Conservation (phyloP, 768 basidiomycete species). For the Lanmaoa pseudosensibilis region DNA sequence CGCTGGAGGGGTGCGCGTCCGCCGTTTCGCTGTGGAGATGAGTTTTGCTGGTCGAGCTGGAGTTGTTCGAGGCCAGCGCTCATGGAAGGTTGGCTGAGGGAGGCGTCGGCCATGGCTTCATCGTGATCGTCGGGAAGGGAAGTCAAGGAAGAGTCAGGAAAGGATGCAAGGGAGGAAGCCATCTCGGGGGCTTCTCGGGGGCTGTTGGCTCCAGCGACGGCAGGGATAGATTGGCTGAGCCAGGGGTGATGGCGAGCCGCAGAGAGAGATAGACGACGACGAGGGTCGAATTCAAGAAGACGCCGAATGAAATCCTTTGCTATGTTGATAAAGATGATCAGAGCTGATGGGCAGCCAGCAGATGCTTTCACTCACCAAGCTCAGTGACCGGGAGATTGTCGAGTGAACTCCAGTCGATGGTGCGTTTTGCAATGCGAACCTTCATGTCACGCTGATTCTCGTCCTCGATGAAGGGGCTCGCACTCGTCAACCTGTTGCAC, state of each 20-base stretch:
- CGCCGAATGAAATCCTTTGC: conserved; percentile 64
- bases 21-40: conserved; percentile 7
- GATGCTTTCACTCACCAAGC: conserved; percentile 41
- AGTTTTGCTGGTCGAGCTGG: conserved; percentile 28
- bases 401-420: conserved; percentile 62
- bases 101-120: conserved; percentile 13
- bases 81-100: conserved; percentile 25
- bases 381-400: conserved; percentile 38
- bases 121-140: conserved; percentile 26
- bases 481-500: conserved; percentile 66
- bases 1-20: conserved; percentile 40
- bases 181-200: conserved; percentile 1
- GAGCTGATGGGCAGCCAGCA: not conserved
- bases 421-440: conserved; percentile 55
- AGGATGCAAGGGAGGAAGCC: conserved; percentile 12
- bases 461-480: conserved; percentile 80
- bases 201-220: not conserved
- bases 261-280: conserved; percentile 65
- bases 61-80: conserved; percentile 36
- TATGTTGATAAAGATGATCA: conserved; percentile 39
- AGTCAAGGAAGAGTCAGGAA: conserved; percentile 20
- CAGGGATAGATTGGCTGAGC: conserved; percentile 41
- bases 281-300: conserved; percentile 67
- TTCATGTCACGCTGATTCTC: conserved; percentile 59
- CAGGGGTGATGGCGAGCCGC: conserved; percentile 75